Base-by-base conservation (phyloP, 1,284 basidiomycete genomes). In the Phlebopus sp. region DNA sequence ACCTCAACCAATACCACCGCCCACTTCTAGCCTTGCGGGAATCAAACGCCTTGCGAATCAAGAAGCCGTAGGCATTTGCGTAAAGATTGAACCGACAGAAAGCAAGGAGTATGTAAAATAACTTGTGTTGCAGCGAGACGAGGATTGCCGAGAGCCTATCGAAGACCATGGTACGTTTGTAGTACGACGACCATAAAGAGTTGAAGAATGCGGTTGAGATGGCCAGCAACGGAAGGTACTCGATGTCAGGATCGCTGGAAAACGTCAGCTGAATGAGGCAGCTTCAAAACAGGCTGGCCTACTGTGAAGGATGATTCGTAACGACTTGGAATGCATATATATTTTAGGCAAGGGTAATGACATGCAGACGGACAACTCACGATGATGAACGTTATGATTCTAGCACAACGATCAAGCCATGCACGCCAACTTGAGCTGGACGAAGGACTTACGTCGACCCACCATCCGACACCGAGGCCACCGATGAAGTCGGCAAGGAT, bases 351-450 rank as follows among this genome's bases (percentile, higher is more conserved):
- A 43, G 47, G 8, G 49, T 34, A 43, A 39, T 32, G 25, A 50
- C 17, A 34, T 21, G 27, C 2, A 45, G 30, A 37, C 19, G n/a
- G 32, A 54, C 27, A 46, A 75, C 82, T 73, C 66, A 86, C 83
- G 78, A 72, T 99, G 96, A 72, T 99, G 96, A 42, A 97, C 84
- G 60, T 99, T 97, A 69, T 99, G 96, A 64, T 97, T 98, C 90
- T 94, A 42, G 37, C 49, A 15, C n/a, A 11, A 25, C 23, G 27
- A 13, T 10, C 34, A 19, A 10, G 32, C 34, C 40, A 25, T 51
- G 27, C 18, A 49, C 38, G 34, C 55, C 18, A 48, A 48, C 27
- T 23, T 19, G 21, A 11, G 36, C 13, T 4, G 3, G 36, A n/a
- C n/a, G n/a, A 54, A 51, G 40, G 50, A 52, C 90, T 74, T 55